Percentiles rank a stretch among this genome's conserved stretches.
Conservation (phyloP, 2,329 filamentous ascomycete species). For the Verticillium nonalfalfae region DNA sequence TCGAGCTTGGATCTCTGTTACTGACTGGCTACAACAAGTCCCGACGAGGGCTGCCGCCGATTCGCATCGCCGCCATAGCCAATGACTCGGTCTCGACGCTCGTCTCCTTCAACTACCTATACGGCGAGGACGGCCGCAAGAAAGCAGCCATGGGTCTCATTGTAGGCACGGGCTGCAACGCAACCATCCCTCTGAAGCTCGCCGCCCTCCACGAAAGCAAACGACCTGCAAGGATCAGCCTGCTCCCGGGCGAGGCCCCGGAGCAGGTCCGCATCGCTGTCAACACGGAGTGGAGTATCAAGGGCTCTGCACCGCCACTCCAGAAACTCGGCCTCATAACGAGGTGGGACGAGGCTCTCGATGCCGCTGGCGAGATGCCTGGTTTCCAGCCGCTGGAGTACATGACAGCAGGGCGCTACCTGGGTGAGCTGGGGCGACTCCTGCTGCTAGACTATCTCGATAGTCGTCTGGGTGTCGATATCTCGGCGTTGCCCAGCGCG, state of each 20-base stretch:
- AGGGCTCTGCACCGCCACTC: conserved; percentile 64
- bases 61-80: conserved; percentile 69
- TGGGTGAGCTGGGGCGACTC: conserved; percentile 69
- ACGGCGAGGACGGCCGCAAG: conserved; percentile 52
- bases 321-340: conserved; percentile 58
- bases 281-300: conserved; percentile 82
- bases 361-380: conserved; percentile 59
- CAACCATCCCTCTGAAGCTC: conserved; percentile 66
- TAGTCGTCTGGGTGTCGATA: conserved; percentile 28
- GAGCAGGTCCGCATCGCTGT: conserved; percentile 63
- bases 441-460: conserved; percentile 61
- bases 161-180: conserved; percentile 75
- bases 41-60: conserved; percentile 48
- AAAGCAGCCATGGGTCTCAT: conserved; percentile 75
- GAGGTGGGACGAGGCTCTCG: conserved; percentile 63
- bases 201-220: conserved; percentile 59
- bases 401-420: conserved; percentile 73
- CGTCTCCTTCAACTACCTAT: conserved; percentile 69
- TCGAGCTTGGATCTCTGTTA: conserved; percentile 55
- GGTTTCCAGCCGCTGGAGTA: conserved; percentile 82
- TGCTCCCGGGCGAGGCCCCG: conserved; percentile 36
- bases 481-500: conserved; percentile 43
- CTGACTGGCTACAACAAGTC: conserved; percentile 50
- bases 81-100: conserved; percentile 79
- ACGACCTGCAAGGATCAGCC: conserved; percentile 39